Evolutionary conservation across 1,284 basidiomycete genomes (phyloP).

Genomic region (Rhodotorula mucilaginosa): DNA sequence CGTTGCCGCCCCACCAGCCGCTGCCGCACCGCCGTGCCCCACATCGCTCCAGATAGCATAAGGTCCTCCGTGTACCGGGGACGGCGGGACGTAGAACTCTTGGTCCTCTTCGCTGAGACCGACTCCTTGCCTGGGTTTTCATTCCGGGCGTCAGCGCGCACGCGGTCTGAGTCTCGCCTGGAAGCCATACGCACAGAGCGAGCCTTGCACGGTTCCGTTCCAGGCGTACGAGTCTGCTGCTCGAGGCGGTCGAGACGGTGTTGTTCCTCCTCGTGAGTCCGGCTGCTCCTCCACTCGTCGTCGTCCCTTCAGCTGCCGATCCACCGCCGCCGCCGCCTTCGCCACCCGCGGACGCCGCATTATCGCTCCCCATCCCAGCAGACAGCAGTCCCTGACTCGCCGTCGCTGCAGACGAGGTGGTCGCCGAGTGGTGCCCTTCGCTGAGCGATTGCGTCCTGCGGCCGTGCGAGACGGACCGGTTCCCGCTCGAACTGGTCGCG

Average conservation of each 20-base stretch:
- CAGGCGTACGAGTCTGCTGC: constrained; percentile 25
- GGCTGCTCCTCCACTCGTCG: background rate
- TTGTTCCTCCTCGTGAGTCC: constrained; percentile 32
- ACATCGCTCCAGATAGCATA: constrained; percentile 29
- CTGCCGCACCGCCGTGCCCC: constrained; percentile 16
- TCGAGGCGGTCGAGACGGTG: constrained; percentile 30
- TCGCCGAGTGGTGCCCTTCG: background rate
- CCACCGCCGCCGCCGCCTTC: background rate
- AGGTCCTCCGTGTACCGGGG: constrained; percentile 18
- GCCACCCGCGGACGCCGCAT: background rate
- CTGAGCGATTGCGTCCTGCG: constrained; percentile 2
- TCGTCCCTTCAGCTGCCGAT: too few species aligned
- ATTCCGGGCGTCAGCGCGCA: too few species aligned
- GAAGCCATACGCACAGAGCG: constrained; percentile 25
- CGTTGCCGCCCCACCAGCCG: background rate
- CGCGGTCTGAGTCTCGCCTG: background rate
- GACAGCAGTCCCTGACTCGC: background rate
- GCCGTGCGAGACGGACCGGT: background rate
- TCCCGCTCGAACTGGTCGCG: background rate
- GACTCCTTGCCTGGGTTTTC: constrained; percentile 29
- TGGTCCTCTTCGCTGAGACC: constrained; percentile 37
- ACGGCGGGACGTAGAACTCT: constrained; percentile 37
- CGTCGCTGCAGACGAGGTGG: background rate
- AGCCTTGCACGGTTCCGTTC: constrained; percentile 33
- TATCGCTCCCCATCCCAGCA: background rate